phyloP scores from a whole-genome alignment of 1,139 yeast genomes.

The Citeromyces siamensis region DNA sequence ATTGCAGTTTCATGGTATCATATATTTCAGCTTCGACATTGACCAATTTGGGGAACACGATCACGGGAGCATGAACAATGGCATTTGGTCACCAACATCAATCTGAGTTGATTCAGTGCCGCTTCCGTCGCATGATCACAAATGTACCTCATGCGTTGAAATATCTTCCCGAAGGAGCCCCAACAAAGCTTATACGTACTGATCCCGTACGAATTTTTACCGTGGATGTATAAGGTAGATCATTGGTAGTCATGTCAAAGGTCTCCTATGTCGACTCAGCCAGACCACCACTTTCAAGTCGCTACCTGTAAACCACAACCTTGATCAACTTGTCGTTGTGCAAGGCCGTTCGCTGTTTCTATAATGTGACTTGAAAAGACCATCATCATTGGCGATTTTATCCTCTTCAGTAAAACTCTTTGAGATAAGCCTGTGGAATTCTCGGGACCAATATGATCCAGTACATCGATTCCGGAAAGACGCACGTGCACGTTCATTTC shows the following conservation, averaged over 20 bases:
- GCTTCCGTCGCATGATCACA: conserved; percentile 84
- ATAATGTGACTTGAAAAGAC: conserved; percentile 54
- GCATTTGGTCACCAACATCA: conserved; percentile 49
- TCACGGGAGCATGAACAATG: conserved; percentile 79
- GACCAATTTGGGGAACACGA: conserved; percentile 59
- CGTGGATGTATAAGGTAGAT: conserved; percentile 40
- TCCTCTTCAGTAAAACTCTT: conserved; percentile 29
- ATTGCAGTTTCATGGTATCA: conserved; percentile 57
- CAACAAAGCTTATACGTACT: conserved; percentile 62
- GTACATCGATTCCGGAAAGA: conserved; percentile 53
- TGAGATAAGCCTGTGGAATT: conserved; percentile 58
- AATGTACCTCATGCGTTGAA: conserved; percentile 75
- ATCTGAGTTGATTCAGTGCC: conserved; percentile 63
- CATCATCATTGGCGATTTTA: conserved; percentile 19
- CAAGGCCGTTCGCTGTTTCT: conserved; percentile 46
- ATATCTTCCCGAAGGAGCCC: conserved; percentile 69
- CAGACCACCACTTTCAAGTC: conserved; percentile 67
- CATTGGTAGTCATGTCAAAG: conserved; percentile 42
- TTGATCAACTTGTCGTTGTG: conserved; percentile 46
- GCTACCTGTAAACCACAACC: conserved; percentile 66
- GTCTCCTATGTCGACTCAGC: conserved; percentile 83
- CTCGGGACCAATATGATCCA: conserved; percentile 64
- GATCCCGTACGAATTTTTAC: conserved; percentile 68
- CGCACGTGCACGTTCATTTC: conserved; percentile 58
- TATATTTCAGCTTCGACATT: conserved; percentile 28